These are phyloP conservation scores for Penstemon newberryi DNA, from an alignment of 257 asterid species.

Conservation along the genomic window DNA sequence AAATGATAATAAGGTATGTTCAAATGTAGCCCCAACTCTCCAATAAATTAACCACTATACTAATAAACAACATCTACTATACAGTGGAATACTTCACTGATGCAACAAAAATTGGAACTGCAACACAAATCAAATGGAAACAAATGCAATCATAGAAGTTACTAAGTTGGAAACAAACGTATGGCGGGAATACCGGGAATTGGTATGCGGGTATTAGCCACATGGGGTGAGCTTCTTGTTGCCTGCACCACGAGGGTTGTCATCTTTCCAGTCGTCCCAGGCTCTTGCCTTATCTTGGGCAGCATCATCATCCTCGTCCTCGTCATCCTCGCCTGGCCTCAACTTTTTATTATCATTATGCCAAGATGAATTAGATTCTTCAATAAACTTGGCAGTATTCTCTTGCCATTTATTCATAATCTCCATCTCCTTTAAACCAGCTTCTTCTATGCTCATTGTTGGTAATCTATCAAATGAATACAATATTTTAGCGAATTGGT, in stretches of 20 bases:
- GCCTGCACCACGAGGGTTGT: slow-evolving; percentile 97
- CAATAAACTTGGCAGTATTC: slow-evolving; percentile 60
- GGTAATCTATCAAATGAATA: slow-evolving; percentile 53
- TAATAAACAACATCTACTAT: slow-evolving; percentile 24
- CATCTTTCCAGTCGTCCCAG: slow-evolving; percentile 99
- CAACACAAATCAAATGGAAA: background rate
- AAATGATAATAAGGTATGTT: background rate
- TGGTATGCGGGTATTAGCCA: slow-evolving; percentile 43
- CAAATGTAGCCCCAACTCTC: slow-evolving; percentile 6
- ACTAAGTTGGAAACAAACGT: slow-evolving; percentile 2
- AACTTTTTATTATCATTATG: slow-evolving; percentile 47
- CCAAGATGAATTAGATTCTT: slow-evolving; percentile 97
- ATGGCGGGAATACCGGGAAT: background rate
- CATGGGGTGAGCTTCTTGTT: slow-evolving; percentile 97
- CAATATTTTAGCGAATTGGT: slow-evolving; percentile 5
- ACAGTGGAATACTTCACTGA: slow-evolving; percentile 21
- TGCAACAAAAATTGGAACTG: slow-evolving; percentile 12
- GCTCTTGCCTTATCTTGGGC: slow-evolving; percentile 94
- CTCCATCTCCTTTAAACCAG: slow-evolving; percentile 95
- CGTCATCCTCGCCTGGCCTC: slow-evolving; percentile 54
- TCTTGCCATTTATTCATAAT: slow-evolving; percentile 97
- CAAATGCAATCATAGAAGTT: background rate
- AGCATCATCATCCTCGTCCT: slow-evolving; percentile 73
- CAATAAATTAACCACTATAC: background rate
- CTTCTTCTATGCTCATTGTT: slow-evolving; percentile 99